Evolutionary conservation across 768 basidiomycete genomes (phyloP).

Genomic region (Mycena olivaceomarginata): DNA sequence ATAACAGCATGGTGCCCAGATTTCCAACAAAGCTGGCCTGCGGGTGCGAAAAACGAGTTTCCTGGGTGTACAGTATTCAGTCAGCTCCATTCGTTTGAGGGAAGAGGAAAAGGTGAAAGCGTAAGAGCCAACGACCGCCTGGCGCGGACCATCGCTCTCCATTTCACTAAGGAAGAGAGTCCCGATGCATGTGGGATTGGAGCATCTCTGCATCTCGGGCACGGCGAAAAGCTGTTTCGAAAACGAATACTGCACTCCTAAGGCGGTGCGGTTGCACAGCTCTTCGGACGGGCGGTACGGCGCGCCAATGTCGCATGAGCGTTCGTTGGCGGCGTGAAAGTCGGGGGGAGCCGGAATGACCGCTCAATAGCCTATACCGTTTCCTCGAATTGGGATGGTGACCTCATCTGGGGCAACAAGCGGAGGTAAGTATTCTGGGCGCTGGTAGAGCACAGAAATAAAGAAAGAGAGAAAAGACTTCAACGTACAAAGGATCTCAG

Average conservation of each 20-base stretch:
- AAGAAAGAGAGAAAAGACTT: neutral
- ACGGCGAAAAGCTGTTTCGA: conserved; percentile 6
- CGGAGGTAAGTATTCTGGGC: no score
- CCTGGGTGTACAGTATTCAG: no score
- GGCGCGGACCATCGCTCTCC: neutral
- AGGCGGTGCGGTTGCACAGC: conserved; percentile 10
- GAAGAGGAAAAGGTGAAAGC: neutral
- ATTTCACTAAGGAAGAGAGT: neutral
- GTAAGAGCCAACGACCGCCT: neutral
- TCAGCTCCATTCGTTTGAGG: neutral
- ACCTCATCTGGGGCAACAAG: neutral
- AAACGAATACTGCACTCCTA: conserved; percentile 2
- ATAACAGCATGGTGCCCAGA: conserved; percentile 12
- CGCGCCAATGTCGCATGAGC: conserved; percentile 3
- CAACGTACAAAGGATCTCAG: conserved; percentile 4
- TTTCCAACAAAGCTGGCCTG: conserved; percentile 5
- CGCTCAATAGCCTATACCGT: neutral
- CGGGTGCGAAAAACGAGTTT: conserved; percentile 9
- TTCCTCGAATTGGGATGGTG: neutral
- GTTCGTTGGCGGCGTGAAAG: neutral
- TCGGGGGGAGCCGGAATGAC: conserved; percentile 9
- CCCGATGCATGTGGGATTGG: neutral
- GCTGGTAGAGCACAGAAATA: neutral
- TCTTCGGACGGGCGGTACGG: conserved; percentile 5
- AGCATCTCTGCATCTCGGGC: neutral